Percentiles rank a stretch among this genome's conserved stretches.
Evolutionary conservation across 2,329 filamentous ascomycete genomes (phyloP).

Genomic region (Ascochyta fabae): DNA sequence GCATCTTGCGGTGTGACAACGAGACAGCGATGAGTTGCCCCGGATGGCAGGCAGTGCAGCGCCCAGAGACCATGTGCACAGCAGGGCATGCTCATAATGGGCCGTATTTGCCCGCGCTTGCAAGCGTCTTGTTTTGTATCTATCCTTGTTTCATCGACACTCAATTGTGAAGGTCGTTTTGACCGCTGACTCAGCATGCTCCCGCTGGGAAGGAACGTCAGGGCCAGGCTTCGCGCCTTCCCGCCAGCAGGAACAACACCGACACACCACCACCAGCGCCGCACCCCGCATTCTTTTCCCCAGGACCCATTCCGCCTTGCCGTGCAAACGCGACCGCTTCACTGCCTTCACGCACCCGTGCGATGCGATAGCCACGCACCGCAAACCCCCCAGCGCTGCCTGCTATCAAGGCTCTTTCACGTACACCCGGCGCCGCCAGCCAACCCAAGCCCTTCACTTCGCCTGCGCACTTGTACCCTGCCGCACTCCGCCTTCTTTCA

Average conservation of each 20-base stretch:
- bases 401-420: constrained; percentile 21
- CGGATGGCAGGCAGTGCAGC: no score
- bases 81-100: no score
- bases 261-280: constrained; percentile 4
- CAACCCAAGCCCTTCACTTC: constrained; percentile 7
- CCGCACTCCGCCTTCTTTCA: background rate
- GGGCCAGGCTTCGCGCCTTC: constrained; percentile 5
- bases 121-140: no score
- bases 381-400: constrained; percentile 9
- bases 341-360: constrained; percentile 8
- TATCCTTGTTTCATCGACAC: no score
- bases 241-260: constrained; percentile 1
- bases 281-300: background rate
- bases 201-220: constrained; percentile 10
- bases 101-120: no score
- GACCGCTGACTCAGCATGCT: no score
- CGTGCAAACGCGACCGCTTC: constrained; percentile 21
- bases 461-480: background rate
- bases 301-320: constrained; percentile 4
- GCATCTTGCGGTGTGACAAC: constrained; percentile 15
- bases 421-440: constrained; percentile 5
- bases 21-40: background rate
- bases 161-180: no score
- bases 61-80: no score
- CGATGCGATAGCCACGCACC: constrained; percentile 15